Percentiles rank a stretch among this genome's conserved stretches.
phyloP scores from a whole-genome alignment of 306 rosid species.

The Gastrolobium villosum region DNA sequence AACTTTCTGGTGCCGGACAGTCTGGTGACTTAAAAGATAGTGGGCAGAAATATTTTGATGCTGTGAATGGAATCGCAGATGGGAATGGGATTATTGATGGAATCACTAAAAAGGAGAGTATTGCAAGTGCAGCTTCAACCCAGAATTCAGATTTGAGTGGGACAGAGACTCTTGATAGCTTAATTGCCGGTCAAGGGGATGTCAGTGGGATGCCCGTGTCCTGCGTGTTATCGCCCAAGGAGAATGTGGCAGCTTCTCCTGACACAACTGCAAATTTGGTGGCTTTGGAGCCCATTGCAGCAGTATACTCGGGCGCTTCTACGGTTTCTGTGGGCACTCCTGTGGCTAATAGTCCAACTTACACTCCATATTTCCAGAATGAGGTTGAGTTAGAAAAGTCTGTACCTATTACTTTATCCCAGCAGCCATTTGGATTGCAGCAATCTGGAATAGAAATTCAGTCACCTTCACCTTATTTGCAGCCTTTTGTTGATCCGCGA shows the following conservation, averaged over 20 bases:
- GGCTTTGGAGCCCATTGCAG: slow-evolving; percentile 53
- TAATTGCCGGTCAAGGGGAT: slow-evolving; percentile 62
- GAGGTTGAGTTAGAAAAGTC: slow-evolving; percentile 66
- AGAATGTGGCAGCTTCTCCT: slow-evolving; percentile 54
- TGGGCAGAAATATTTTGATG: slow-evolving; percentile 83
- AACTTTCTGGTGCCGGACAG: slow-evolving; percentile 56
- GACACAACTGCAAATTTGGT: slow-evolving; percentile 56
- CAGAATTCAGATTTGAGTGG: slow-evolving; percentile 87
- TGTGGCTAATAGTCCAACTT: slow-evolving; percentile 50
- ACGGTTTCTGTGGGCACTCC: slow-evolving; percentile 52
- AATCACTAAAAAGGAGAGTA: slow-evolving; percentile 70
- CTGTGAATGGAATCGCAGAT: slow-evolving; percentile 79
- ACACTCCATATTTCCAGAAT: slow-evolving; percentile 53
- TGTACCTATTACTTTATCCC: slow-evolving; percentile 55
- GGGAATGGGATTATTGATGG: slow-evolving; percentile 54
- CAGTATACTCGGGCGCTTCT: slow-evolving; percentile 54
- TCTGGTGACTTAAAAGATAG: slow-evolving; percentile 63
- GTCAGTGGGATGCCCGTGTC: slow-evolving; percentile 47
- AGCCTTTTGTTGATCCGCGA: slow-evolving; percentile 62
- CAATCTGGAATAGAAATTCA: slow-evolving; percentile 64
- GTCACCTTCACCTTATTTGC: slow-evolving; percentile 60
- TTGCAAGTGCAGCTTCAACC: slow-evolving; percentile 77
- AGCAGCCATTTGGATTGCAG: slow-evolving; percentile 62
- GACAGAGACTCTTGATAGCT: slow-evolving; percentile 61
- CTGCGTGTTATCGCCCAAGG: slow-evolving; percentile 52